Base-by-base conservation (phyloP, 78 protist species). In the Dictyostelium intermedium region DNA sequence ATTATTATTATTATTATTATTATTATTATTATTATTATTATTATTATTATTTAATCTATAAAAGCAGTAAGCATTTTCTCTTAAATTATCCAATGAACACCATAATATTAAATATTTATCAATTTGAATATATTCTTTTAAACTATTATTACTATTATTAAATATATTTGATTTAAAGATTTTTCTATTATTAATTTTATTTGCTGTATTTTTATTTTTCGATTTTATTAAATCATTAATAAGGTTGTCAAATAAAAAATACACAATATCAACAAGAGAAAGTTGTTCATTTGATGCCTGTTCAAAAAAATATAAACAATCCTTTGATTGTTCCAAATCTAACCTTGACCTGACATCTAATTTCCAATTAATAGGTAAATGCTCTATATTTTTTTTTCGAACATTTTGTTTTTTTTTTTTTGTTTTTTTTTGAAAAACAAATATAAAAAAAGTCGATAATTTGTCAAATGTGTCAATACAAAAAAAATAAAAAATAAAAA, bases 41-140 rank as follows among this genome's bases (percentile, higher is more conserved):
- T 34, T 41, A n/a, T 76, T 39, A 39, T 34, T 27, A 8, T 77
- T 41, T 41, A 77, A 43, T 41, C 32, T 77, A 39, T 77, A 43
- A 77, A 77, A 41, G 11, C 50, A 41, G 41, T 77, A 77, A 18
- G 9, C n/a, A 77, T 77, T 39, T 23, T 77, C 56, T 77, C 9
- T 77, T 23, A n/a, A 41, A n/a, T 9, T 16, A n/a, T 77, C 60
- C 41, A 37, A 10, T 32, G 82, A n/a, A n/a, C 18, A 41, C 60
- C 63, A 77, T 41, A 77, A 14, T 39, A 77, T 77, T n/a, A 77
- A 77, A 43, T n/a, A n/a, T 9, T 77, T 43, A 20, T 77, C 82
- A 16, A 77, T 47, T 77, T 77, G 18, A n/a, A 77, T 77, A 77
- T 77, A 77, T 77, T 77, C 35, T 77, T 43, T 77, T 41, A 77